Conservation (phyloP, 768 basidiomycete species). For the Boletus rubropictus region DNA sequence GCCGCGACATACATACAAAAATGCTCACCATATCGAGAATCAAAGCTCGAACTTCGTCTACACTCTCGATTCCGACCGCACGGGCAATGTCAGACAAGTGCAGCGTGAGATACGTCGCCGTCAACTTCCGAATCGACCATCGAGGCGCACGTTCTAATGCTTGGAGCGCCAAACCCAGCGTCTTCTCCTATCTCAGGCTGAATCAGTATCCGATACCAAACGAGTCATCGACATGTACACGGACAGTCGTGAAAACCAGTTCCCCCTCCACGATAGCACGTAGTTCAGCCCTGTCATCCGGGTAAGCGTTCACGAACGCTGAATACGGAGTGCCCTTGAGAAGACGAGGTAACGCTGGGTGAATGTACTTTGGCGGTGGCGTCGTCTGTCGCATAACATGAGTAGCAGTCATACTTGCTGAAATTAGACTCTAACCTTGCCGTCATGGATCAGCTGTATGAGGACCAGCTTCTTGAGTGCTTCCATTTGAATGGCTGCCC, state of each 20-base stretch:
- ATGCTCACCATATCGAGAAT: slow-evolving; percentile 67
- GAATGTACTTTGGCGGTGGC: slow-evolving; percentile 69
- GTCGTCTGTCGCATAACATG: slow-evolving; percentile 20
- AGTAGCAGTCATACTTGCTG: background rate
- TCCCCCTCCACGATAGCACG: slow-evolving; percentile 51
- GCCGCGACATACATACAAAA: background rate
- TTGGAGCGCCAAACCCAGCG: slow-evolving; percentile 61
- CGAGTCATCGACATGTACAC: slow-evolving; percentile 11
- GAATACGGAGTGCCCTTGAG: slow-evolving; percentile 67
- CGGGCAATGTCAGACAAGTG: slow-evolving; percentile 66
- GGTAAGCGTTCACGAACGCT: slow-evolving; percentile 60
- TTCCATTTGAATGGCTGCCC: slow-evolving; percentile 73
- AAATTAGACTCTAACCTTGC: slow-evolving; percentile 45
- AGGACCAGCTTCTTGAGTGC: slow-evolving; percentile 80
- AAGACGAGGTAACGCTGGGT: slow-evolving; percentile 48
- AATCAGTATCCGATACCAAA: slow-evolving; percentile 5
- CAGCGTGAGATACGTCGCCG: slow-evolving; percentile 76
- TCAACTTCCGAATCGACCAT: slow-evolving; percentile 76
- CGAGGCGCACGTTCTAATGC: slow-evolving; percentile 66
- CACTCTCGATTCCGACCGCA: slow-evolving; percentile 36
- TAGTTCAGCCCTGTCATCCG: slow-evolving; percentile 45
- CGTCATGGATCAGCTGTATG: slow-evolving; percentile 72
- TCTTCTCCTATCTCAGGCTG: slow-evolving; percentile 51
- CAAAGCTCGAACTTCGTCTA: slow-evolving; percentile 51
- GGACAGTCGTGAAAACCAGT: slow-evolving; percentile 46